Conservation (phyloP, 306 rosid genomes). For the Vigna mungo region DNA sequence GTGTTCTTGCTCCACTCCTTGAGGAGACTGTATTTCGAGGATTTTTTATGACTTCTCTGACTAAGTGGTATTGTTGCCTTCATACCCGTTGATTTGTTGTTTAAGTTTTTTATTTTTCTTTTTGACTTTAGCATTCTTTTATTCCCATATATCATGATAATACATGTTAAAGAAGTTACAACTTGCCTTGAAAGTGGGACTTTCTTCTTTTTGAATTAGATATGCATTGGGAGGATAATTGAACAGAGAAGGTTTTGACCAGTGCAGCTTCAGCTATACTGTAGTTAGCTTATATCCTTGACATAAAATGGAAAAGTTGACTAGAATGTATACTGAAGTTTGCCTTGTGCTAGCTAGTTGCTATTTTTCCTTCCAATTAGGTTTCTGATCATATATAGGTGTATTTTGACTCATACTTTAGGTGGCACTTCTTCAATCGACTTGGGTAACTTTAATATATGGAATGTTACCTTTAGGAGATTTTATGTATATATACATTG, state of each 20-base stretch:
- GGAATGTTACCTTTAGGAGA: not conserved
- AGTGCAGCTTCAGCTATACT: conserved; percentile 18
- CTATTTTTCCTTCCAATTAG: conserved; percentile 9
- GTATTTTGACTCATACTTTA: not conserved
- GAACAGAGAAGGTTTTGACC: conserved; percentile 2
- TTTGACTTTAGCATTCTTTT: not conserved
- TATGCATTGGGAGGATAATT: conserved; percentile 25
- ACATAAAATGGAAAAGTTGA: not conserved
- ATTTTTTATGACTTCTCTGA: conserved; percentile 85
- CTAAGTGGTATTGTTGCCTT: conserved; percentile 75
- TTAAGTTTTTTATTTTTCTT: not conserved
- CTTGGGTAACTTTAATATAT: conserved; percentile 7
- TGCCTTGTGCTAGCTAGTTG: conserved; percentile 19
- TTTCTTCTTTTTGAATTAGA: conserved; percentile 2
- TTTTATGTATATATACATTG: not conserved
- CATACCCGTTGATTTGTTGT: conserved; percentile 7
- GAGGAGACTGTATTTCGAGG: conserved; percentile 96
- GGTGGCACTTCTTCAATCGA: not conserved
- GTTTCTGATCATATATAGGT: conserved; percentile 10
- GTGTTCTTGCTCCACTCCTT: conserved; percentile 93
- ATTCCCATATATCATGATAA: conserved; percentile 12
- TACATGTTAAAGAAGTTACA: conserved; percentile 19
- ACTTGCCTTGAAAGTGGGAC: conserved; percentile 6
- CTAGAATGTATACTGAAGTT: conserved; percentile 22
- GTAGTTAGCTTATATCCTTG: conserved; percentile 6